Percentiles rank a stretch among this genome's conserved stretches.
phyloP scores from a whole-genome alignment of 148 eudicot species.

The Pouteria glomerata region DNA sequence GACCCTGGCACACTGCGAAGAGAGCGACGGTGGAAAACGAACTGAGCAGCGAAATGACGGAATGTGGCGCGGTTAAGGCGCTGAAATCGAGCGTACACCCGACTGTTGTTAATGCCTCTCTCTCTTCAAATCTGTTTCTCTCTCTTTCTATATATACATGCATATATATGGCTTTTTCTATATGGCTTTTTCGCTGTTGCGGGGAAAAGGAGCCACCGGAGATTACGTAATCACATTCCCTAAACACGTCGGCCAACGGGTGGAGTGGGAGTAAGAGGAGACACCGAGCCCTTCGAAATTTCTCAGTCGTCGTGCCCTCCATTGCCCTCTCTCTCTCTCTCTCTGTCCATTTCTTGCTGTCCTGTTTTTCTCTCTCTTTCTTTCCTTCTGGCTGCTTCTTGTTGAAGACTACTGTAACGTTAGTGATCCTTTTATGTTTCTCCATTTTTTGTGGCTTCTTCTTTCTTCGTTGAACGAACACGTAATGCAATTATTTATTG shows the following conservation, averaged over 20 bases:
- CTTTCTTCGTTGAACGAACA: not conserved
- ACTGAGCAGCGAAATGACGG: not conserved
- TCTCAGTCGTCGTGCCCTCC: slow-evolving; percentile 18
- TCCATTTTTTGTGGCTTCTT: not conserved
- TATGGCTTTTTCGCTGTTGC: not conserved
- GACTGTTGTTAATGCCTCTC: not conserved
- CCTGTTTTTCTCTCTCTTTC: not conserved
- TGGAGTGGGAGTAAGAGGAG: not conserved
- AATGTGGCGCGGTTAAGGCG: slow-evolving; percentile 7
- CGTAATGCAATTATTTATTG: not conserved
- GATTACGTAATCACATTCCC: slow-evolving; percentile 10
- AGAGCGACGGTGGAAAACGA: not conserved
- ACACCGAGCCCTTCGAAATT: not conserved
- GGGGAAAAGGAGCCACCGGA: not conserved
- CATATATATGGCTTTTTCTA: not conserved
- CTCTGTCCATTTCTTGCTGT: not conserved
- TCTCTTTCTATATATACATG: not conserved
- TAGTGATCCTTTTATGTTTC: not conserved
- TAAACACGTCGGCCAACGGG: not conserved
- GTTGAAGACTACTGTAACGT: too few species aligned
- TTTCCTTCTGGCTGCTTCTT: not conserved
- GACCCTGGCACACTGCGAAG: not conserved
- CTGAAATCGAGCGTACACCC: slow-evolving; percentile 12
- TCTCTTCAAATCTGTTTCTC: not conserved
- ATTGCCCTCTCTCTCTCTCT: slow-evolving; percentile 4